phyloP scores from a whole-genome alignment of 495 filamentous ascomycete genomes.

The Daldinia loculata region DNA sequence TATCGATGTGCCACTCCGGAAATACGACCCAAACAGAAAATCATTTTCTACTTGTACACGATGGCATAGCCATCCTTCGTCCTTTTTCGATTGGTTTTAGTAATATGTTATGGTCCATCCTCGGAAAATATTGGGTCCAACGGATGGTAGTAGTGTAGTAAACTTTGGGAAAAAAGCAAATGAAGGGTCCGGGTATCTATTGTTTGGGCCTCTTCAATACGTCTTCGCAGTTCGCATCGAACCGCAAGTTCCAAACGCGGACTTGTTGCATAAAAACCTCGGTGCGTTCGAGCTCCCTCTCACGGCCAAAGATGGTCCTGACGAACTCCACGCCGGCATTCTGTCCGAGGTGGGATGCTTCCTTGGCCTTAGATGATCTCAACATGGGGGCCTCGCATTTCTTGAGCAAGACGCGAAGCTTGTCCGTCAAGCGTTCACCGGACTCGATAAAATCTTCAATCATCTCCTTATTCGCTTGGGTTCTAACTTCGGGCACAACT shows the following conservation, averaged over 20 bases:
- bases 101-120: constrained; percentile 32
- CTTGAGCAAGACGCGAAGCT: constrained; percentile 87
- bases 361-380: constrained; percentile 64
- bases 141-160: constrained; percentile 1
- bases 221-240: constrained; percentile 95
- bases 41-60: constrained; percentile 47
- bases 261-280: constrained; percentile 94
- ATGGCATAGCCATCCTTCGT: constrained; percentile 41
- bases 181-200: constrained; percentile 44
- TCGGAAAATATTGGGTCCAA: constrained; percentile 7
- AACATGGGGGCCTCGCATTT: constrained; percentile 92
- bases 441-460: constrained; percentile 92
- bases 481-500: constrained; percentile 75
- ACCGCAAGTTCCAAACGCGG: constrained; percentile 92
- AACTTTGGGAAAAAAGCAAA: background rate
- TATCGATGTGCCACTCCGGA: constrained; percentile 40
- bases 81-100: constrained; percentile 25
- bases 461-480: constrained; percentile 76
- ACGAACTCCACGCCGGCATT: constrained; percentile 96
- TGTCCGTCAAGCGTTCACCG: constrained; percentile 85
- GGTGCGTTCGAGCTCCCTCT: constrained; percentile 90
- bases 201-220: constrained; percentile 72
- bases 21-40: constrained; percentile 43
- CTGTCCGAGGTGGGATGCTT: constrained; percentile 83
- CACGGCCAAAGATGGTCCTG: constrained; percentile 93